A percentile compares a stretch with the other conserved stretches of the same genome.
Evolutionary conservation across 2,329 filamentous ascomycete genomes (phyloP).

Genomic region (Fusarium lateritium): DNA sequence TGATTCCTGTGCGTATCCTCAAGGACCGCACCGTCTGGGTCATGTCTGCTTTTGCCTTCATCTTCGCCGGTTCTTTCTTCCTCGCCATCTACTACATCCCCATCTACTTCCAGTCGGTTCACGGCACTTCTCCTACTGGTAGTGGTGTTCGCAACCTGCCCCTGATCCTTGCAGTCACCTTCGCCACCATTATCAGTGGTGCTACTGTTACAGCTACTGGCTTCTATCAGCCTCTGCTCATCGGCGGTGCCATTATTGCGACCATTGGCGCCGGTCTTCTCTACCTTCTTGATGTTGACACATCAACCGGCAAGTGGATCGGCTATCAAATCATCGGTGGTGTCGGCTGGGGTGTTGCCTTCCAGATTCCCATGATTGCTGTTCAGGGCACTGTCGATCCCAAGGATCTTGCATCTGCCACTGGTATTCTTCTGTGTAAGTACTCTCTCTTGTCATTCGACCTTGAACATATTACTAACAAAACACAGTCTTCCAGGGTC

Average conservation of each 20-base stretch:
- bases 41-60: conserved; percentile 58
- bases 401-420: conserved; percentile 62
- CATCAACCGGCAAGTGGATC: conserved; percentile 63
- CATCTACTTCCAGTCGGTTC: conserved; percentile 63
- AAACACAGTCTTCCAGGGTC: conserved; percentile 61
- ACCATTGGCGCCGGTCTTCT: conserved; percentile 61
- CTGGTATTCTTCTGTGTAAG: conserved; percentile 63
- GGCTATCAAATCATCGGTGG: conserved; percentile 68
- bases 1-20: conserved; percentile 59
- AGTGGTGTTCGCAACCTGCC: conserved; percentile 63
- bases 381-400: conserved; percentile 60
- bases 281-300: conserved; percentile 58
- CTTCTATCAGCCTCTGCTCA: conserved; percentile 61
- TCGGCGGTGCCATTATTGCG: conserved; percentile 61
- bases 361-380: conserved; percentile 67
- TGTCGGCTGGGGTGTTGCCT: conserved; percentile 61
- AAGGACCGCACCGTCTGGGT: conserved; percentile 57
- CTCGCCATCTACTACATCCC: conserved; percentile 63
- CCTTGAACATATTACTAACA: conserved; percentile 32
- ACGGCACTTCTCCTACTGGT: conserved; percentile 56
- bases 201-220: conserved; percentile 57
- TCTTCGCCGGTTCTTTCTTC: conserved; percentile 61
- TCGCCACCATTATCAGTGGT: conserved; percentile 59
- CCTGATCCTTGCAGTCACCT: conserved; percentile 60
- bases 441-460: conserved; percentile 1